These are phyloP conservation scores for Myxozyma udenii DNA, from an alignment of 805 yeast genomes.

Conservation along the genomic window DNA sequence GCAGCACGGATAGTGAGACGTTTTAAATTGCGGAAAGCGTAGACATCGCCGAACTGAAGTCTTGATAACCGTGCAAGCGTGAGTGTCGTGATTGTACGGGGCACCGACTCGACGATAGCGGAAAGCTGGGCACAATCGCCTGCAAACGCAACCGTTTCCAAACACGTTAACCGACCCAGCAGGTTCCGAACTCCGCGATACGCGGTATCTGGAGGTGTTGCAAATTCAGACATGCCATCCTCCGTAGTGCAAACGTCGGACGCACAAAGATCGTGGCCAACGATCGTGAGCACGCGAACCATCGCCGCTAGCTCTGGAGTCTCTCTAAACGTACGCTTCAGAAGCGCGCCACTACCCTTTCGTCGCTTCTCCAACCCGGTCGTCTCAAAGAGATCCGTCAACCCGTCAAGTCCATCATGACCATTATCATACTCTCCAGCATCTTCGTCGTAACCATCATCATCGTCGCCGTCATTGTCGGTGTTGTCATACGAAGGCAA, in stretches of 20 bases:
- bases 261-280: constrained; percentile 20
- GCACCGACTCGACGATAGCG: constrained; percentile 16
- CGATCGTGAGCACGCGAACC: constrained; percentile 11
- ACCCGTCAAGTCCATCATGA: not conserved
- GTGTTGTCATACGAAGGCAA: constrained; percentile 11
- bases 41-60: constrained; percentile 25
- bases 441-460: constrained; percentile 2
- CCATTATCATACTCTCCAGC: not conserved
- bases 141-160: constrained; percentile 18
- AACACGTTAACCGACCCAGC: constrained; percentile 11
- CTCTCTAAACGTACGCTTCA: constrained; percentile 27
- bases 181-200: constrained; percentile 24
- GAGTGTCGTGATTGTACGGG: constrained; percentile 12
- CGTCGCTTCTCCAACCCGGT: not conserved
- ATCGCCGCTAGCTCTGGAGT: constrained; percentile 13
- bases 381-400: not conserved
- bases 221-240: constrained; percentile 23
- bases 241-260: constrained; percentile 13
- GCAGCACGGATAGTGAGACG: constrained; percentile 23
- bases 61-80: constrained; percentile 17
- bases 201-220: constrained; percentile 18
- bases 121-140: constrained; percentile 29
- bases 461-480: constrained; percentile 2
- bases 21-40: constrained; percentile 13
- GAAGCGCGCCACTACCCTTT: constrained; percentile 26